Evolutionary conservation across 208 protist genomes (phyloP), one percentile per base, ranked within the genome.

Genomic region (Leishmania lainsoni): DNA sequence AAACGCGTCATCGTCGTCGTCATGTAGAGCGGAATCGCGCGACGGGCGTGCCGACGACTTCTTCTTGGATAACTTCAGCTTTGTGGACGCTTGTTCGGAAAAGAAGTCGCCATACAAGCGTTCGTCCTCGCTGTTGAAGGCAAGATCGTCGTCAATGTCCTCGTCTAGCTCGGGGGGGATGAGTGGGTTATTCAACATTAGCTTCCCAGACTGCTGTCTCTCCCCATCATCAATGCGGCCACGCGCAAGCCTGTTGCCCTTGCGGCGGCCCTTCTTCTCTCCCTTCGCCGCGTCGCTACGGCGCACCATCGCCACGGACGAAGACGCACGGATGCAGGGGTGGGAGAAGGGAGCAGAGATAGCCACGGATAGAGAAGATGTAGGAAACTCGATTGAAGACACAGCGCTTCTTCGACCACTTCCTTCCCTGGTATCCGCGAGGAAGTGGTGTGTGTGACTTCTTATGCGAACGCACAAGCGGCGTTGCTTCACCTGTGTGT

Each of bases 111-210:
- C 95, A 79, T 96, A 98, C 72, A 94, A 84, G n/a, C 84, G 80
- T 78, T 98, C 95, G 72, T 98, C 95, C 48, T 98, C 95, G 76
- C 93, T 97, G 82, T 98, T 91, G 83, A 98, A 98, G 61, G 95
- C 95, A 29, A 98, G 85, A 51, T 98, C 95, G 76, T 98, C 95
- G 78, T 98, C 93, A 70, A 98, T 95, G 82, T 98, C 95, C 80
- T 98, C 95, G 68, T 98, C 95, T 20, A 97, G 49, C 52, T 98
- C 91, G 16, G 91, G 83, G 17, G 93, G 95, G 59, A 98, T 98
- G 16, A 94, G 81, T 5, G 94, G 92, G 81, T 97, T 97, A 76
- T 89, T 91, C 48, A 94, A 86, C 83, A 92, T 94, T n/a, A 94
- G 84, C 61, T 87, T 88, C 0, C 93, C 93, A 5, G 81, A n/a